These are phyloP conservation scores for Phialophora macrospora DNA, from an alignment of 2,329 filamentous ascomycete genomes.

Conservation along the genomic window DNA sequence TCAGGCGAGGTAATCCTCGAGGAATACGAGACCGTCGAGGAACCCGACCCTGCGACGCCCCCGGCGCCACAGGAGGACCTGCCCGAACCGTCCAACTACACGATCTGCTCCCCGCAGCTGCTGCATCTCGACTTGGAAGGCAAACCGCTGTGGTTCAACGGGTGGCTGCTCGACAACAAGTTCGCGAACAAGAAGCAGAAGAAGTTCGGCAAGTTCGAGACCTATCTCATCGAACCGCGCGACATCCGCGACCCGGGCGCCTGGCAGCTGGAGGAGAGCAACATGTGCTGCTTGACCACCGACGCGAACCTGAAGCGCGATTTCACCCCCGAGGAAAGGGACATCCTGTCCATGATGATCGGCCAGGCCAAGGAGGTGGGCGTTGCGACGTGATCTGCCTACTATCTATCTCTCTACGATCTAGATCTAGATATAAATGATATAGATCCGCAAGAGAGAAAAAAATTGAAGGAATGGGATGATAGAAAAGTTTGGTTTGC, in stretches of 20 bases:
- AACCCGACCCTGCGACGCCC: slow-evolving; percentile 8
- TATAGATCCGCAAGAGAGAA: background rate
- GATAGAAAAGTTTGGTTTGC: background rate
- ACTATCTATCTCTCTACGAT: background rate
- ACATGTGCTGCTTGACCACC: slow-evolving; percentile 39
- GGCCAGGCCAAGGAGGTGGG: slow-evolving; percentile 36
- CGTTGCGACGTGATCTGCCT: slow-evolving; percentile 23
- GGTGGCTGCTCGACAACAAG: slow-evolving; percentile 52
- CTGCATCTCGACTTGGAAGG: slow-evolving; percentile 51
- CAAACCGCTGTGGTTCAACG: slow-evolving; percentile 56
- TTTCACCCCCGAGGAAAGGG: slow-evolving; percentile 35
- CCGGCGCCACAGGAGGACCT: slow-evolving; percentile 11
- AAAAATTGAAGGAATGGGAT: background rate
- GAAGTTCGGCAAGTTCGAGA: slow-evolving; percentile 46
- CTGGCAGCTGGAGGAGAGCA: slow-evolving; percentile 39
- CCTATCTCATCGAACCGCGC: slow-evolving; percentile 38
- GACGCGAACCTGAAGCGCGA: slow-evolving; percentile 35
- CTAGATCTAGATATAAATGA: background rate
- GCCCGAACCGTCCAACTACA: slow-evolving; percentile 39
- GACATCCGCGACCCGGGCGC: slow-evolving; percentile 37
- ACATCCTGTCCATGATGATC: slow-evolving; percentile 37
- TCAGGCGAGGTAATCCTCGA: slow-evolving; percentile 25
- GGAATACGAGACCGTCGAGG: slow-evolving; percentile 4
- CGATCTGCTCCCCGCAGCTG: slow-evolving; percentile 54
- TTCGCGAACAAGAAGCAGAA: slow-evolving; percentile 47